Evolutionary conservation across 139 green algal species (phyloP).

Genomic region (Mesotaenium endlicherianum): DNA sequence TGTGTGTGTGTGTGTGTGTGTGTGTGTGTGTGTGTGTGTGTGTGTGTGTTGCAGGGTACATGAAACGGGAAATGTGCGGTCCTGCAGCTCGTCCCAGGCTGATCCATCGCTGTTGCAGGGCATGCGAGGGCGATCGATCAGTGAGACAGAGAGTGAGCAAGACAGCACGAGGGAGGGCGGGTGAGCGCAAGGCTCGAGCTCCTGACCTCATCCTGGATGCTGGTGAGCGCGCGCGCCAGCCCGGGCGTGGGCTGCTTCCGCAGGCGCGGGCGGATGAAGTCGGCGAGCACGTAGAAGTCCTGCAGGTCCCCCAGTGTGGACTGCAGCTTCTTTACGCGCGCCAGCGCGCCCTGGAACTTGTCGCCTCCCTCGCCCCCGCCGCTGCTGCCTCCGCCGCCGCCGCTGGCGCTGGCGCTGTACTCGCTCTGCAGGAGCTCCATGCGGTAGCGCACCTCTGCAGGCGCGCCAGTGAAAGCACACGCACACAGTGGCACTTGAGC

Average conservation of each 20-base stretch:
- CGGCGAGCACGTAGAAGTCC: slow-evolving; percentile 23
- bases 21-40: background rate
- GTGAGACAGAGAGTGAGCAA: background rate
- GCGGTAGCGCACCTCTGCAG: slow-evolving; percentile 25
- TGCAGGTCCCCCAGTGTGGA: slow-evolving; percentile 19
- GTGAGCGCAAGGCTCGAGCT: background rate
- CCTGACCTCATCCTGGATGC: background rate
- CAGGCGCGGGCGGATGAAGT: background rate
- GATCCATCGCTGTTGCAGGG: background rate
- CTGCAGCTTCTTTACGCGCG: slow-evolving; percentile 13
- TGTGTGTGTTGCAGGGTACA: too few relatives aligned
- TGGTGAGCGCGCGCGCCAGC: background rate
- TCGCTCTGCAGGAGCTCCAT: slow-evolving; percentile 18
- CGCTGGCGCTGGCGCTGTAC: background rate
- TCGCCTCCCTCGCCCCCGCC: background rate
- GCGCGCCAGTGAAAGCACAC: too few relatives aligned
- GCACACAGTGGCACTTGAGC: too few relatives aligned
- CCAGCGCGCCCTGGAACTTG: background rate
- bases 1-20: background rate
- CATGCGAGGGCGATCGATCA: background rate
- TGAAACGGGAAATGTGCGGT: background rate
- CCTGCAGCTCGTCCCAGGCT: background rate
- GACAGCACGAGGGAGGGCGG: background rate
- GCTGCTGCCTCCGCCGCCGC: background rate
- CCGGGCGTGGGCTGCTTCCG: background rate